Base-by-base conservation (phyloP, 1,139 yeast species). In the Candida frijolesensis region DNA sequence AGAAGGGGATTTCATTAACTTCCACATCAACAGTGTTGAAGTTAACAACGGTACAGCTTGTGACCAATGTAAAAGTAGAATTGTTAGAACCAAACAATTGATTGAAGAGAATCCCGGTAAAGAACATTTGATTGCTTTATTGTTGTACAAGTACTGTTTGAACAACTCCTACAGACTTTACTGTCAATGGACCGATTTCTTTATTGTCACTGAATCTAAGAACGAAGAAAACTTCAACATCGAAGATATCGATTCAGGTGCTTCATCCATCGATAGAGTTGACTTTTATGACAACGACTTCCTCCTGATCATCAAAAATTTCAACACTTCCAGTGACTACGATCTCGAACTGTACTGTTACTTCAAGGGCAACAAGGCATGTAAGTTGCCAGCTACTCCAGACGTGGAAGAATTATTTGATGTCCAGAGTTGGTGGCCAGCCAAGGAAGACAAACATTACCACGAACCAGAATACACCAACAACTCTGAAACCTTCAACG, bases 401-500 rank as follows among this genome's bases (percentile, higher is more conserved):
- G 69, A 70, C 52, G 64, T 69, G 29, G 63, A 65, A 44, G 57
- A 56, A 27, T 52, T 62, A 27, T 70, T 58, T 51, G 61, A 64
- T 46, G 54, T 71, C 46, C 63, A 59, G 42, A 55, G 62, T 4
- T 65, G 68, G 65, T 70, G 72, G 71, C 76, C 76, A 6, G 58
- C 51, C 12, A 71, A 71, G 56, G 59, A 65, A 44, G 57, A 59
- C 2, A 38, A 64, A 42, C 63, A 67, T 45, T 53, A 58, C 29
- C 42, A 37, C 10, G 66, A 68, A 50, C 76, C 76, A 9, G 49
- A 48, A 2, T 70, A 68, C 48, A 42, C 50, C 1, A 51, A 55
- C 11, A 54, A 60, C 45, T 57, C 58, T 43, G 68, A 65, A 15
- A 56, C 55, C 8, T 82, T 85, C 64, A 82, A 83, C 54, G 90